Evolutionary conservation across 257 asterid species (phyloP).

Genomic region (Solanum neorickii): DNA sequence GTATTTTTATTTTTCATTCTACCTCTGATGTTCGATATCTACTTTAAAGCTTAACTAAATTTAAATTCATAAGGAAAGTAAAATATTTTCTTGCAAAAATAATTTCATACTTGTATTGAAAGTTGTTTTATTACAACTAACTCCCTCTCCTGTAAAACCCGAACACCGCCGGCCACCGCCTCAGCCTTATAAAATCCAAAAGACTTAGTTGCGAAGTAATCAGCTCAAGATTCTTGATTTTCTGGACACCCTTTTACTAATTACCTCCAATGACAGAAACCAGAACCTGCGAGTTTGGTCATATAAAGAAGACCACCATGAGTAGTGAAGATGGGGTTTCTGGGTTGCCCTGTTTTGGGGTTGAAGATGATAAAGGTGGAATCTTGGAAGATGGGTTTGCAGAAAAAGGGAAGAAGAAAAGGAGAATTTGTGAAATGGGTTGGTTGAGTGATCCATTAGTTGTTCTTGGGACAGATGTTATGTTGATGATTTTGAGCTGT

Average conservation of each 20-base stretch:
- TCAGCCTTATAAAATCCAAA: neutral
- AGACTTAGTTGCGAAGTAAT: neutral
- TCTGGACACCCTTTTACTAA: neutral
- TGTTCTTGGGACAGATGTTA: constrained; percentile 45
- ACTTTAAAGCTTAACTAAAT: too few relatives aligned
- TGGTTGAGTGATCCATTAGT: constrained; percentile 31
- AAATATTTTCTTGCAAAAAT: too few relatives aligned
- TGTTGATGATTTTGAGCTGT: constrained; percentile 36
- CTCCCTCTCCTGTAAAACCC: neutral
- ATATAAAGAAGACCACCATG: neutral
- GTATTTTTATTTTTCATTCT: too few relatives aligned
- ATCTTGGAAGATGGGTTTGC: neutral
- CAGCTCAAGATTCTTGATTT: neutral
- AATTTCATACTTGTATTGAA: too few relatives aligned
- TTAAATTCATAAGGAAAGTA: too few relatives aligned
- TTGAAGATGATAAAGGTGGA: neutral
- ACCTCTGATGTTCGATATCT: rapidly evolving
- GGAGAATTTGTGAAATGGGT: neutral
- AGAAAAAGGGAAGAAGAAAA: neutral
- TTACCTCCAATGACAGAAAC: neutral
- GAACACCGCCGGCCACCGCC: neutral
- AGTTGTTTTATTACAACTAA: neutral
- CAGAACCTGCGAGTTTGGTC: neutral
- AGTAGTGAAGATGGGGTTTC: neutral
- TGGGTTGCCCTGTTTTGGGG: neutral